Percentiles rank a stretch among this genome's conserved stretches.
These are phyloP conservation scores for Aspergillus bombycis DNA, from an alignment of 2,329 filamentous ascomycete species.

Conservation along the genomic window DNA sequence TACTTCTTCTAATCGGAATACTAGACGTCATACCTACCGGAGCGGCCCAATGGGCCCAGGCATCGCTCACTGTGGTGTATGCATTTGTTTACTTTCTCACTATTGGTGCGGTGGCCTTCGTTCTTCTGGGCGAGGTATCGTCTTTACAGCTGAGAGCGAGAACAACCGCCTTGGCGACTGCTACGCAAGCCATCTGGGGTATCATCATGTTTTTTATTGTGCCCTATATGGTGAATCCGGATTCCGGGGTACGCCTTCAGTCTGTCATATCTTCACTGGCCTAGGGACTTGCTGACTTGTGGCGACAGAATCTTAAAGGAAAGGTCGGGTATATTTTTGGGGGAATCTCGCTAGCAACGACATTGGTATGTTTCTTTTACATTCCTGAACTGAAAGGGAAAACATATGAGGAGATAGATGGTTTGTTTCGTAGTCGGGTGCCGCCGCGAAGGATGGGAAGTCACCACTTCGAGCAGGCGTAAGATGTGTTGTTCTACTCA, in stretches of 20 bases:
- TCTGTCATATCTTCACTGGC: too few species aligned
- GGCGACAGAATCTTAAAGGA: slow-evolving; percentile 24
- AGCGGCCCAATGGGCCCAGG: slow-evolving; percentile 38
- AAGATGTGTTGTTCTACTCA: too few species aligned
- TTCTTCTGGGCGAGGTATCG: slow-evolving; percentile 49
- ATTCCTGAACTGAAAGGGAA: slow-evolving; percentile 29
- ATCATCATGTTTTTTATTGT: slow-evolving; percentile 45
- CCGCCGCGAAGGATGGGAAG: slow-evolving; percentile 12
- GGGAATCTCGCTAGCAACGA: slow-evolving; percentile 16
- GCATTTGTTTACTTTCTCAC: slow-evolving; percentile 43
- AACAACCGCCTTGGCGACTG: slow-evolving; percentile 48
- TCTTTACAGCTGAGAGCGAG: slow-evolving; percentile 43
- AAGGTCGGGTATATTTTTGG: slow-evolving; percentile 38
- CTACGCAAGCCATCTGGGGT: slow-evolving; percentile 43
- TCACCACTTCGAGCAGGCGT: not conserved
- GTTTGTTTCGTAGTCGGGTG: slow-evolving; percentile 9
- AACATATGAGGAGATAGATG: slow-evolving; percentile 22
- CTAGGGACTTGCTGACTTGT: too few species aligned
- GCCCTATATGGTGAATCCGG: slow-evolving; percentile 47
- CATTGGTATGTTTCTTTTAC: slow-evolving; percentile 24
- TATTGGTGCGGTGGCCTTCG: slow-evolving; percentile 47
- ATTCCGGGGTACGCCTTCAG: slow-evolving; percentile 18
- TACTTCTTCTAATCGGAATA: slow-evolving; percentile 45
- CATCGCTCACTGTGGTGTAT: slow-evolving; percentile 38
- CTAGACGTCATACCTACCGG: slow-evolving; percentile 42